phyloP scores from a whole-genome alignment of 2,329 filamentous ascomycete species.

The Aspergillus aculeatinus region DNA sequence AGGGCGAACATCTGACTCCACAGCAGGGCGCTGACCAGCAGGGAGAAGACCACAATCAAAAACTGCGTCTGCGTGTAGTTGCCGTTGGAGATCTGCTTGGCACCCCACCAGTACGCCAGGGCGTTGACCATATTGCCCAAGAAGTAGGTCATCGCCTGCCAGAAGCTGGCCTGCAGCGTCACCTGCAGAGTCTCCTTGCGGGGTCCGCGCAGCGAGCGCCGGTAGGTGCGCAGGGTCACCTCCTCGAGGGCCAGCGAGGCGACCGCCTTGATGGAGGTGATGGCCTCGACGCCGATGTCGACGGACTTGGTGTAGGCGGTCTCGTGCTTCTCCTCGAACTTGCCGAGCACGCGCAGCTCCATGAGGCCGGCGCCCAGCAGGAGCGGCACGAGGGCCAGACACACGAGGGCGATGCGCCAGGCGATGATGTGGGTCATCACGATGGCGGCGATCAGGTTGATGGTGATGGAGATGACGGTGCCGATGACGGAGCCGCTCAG shows the following conservation, averaged over 20 bases:
- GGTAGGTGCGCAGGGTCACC: conserved; percentile 47
- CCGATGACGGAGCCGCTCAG: conserved; percentile 70
- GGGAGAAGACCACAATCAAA: conserved; percentile 69
- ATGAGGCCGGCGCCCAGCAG: conserved; percentile 68
- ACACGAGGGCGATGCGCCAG: conserved; percentile 74
- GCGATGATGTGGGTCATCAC: conserved; percentile 68
- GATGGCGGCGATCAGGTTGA: conserved; percentile 67
- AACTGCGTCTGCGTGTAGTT: conserved; percentile 65
- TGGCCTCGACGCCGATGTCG: conserved; percentile 46
- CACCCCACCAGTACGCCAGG: conserved; percentile 77
- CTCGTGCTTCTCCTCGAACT: conserved; percentile 55
- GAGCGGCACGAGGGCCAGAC: conserved; percentile 66
- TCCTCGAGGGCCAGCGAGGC: conserved; percentile 53
- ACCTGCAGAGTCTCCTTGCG: conserved; percentile 49
- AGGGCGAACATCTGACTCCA: conserved; percentile 74
- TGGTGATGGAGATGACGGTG: conserved; percentile 64
- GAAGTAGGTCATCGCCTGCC: conserved; percentile 44
- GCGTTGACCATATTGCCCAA: conserved; percentile 67
- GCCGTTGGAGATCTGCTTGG: conserved; percentile 65
- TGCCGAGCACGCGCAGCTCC: conserved; percentile 61
- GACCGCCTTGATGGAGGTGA: conserved; percentile 47
- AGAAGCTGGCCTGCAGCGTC: conserved; percentile 47
- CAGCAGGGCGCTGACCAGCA: conserved; percentile 70
- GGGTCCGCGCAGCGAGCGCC: conserved; percentile 45
- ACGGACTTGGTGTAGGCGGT: conserved; percentile 52